Evolutionary conservation across 495 filamentous ascomycete genomes (phyloP).

Genomic region (Sporormia fimetaria): DNA sequence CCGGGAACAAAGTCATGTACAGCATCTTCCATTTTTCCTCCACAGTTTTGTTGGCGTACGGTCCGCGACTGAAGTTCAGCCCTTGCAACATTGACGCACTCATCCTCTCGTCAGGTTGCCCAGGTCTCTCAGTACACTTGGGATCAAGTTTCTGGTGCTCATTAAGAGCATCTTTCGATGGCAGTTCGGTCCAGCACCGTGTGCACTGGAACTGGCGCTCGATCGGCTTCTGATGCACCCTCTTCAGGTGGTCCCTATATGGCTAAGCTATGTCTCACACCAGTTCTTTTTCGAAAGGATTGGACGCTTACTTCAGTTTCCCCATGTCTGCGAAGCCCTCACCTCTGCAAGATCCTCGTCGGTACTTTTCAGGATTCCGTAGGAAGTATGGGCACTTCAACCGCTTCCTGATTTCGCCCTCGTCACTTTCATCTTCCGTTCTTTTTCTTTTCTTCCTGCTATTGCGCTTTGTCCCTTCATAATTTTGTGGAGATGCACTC

Average conservation of each 20-base stretch:
- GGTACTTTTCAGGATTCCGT: neutral
- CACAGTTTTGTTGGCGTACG: neutral
- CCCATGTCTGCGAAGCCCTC: slow-evolving; percentile 2
- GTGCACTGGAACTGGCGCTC: slow-evolving; percentile 1
- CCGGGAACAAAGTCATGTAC: slow-evolving; percentile 1
- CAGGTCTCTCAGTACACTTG: neutral
- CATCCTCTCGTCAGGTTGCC: neutral
- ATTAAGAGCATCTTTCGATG: neutral
- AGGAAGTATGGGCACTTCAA: slow-evolving; percentile 1
- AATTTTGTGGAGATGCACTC: too few relatives aligned
- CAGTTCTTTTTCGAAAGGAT: too few relatives aligned
- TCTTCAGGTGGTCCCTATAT: slow-evolving; percentile 4
- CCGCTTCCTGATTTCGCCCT: too few relatives aligned
- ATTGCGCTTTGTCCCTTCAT: too few relatives aligned
- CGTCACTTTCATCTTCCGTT: too few relatives aligned
- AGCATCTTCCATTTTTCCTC: slow-evolving; percentile 3
- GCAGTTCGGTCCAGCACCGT: neutral
- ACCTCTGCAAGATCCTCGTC: neutral
- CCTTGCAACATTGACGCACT: neutral
- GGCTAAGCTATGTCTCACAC: too few relatives aligned
- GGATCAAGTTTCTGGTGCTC: neutral
- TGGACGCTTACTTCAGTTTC: too few relatives aligned
- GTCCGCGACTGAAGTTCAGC: slow-evolving; percentile 2
- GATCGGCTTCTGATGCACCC: neutral
- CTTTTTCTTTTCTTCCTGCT: too few relatives aligned